A percentile compares a stretch with the other conserved stretches of the same genome.
These are phyloP conservation scores for Apodospora peruviana DNA, from an alignment of 495 filamentous ascomycete species.

Conservation along the genomic window DNA sequence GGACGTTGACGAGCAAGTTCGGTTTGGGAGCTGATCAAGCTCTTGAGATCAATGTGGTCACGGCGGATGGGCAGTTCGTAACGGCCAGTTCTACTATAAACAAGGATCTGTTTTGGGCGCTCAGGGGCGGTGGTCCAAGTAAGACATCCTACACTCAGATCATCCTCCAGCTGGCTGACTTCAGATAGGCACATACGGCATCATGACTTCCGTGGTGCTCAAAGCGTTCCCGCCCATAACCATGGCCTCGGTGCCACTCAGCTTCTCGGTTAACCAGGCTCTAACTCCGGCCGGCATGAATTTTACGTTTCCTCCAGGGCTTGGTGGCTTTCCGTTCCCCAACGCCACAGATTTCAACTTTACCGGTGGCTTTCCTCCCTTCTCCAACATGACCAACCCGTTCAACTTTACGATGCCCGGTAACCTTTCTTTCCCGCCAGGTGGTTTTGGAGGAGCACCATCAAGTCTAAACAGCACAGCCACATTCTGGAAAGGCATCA, in stretches of 20 bases:
- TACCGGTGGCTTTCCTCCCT: too few species aligned
- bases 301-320: conserved; percentile 21
- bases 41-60: conserved; percentile 50
- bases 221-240: conserved; percentile 33
- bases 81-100: conserved; percentile 45
- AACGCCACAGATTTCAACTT: too few species aligned
- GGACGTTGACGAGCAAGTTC: conserved; percentile 31
- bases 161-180: neutral
- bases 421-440: too few species aligned
- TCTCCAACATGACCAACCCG: too few species aligned
- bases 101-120: conserved; percentile 57
- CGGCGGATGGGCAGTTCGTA: conserved; percentile 48
- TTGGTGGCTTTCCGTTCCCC: conserved; percentile 11
- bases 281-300: conserved; percentile 14
- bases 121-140: conserved; percentile 55
- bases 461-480: conserved; percentile 31
- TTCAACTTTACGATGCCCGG: too few species aligned
- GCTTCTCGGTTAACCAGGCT: conserved; percentile 7
- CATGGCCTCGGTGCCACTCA: conserved; percentile 17
- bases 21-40: conserved; percentile 51
- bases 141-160: conserved; percentile 2
- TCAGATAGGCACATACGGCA: conserved; percentile 40
- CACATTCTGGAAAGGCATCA: conserved; percentile 46
- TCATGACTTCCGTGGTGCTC: conserved; percentile 45
- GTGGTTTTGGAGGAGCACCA: too few species aligned